Evolutionary conservation across 2,329 filamentous ascomycete genomes (phyloP).

Genomic region (Colletotrichum cereale): DNA sequence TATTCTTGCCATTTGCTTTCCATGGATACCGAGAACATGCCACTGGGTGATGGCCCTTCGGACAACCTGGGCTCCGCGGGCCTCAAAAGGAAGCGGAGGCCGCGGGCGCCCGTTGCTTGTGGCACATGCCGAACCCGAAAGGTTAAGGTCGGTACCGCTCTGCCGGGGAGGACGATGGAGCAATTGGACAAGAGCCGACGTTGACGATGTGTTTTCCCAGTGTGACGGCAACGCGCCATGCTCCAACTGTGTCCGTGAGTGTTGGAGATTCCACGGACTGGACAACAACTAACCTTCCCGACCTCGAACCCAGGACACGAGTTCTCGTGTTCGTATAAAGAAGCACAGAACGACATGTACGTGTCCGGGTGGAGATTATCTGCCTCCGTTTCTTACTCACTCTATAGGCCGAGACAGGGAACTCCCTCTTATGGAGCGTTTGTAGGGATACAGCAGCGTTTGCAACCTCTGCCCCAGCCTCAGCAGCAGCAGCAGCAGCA

Average conservation of each 20-base stretch:
- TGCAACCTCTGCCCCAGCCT: background rate
- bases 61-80: constrained; percentile 20
- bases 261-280: too few relatives aligned
- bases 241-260: constrained; percentile 39
- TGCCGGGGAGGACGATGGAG: background rate
- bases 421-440: constrained; percentile 3
- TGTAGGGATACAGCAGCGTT: constrained; percentile 21
- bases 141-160: constrained; percentile 33
- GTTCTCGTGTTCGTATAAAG: constrained; percentile 36
- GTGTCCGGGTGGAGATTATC: background rate
- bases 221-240: constrained; percentile 38
- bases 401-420: background rate
- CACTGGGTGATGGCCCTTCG: constrained; percentile 3
- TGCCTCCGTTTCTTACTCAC: background rate
- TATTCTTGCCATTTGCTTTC: background rate
- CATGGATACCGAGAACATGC: constrained; percentile 25
- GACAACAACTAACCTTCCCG: background rate
- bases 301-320: constrained; percentile 12
- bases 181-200: background rate
- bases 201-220: constrained; percentile 8
- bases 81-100: constrained; percentile 35
- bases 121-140: constrained; percentile 39
- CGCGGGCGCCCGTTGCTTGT: constrained; percentile 35
- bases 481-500: background rate
- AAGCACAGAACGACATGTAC: constrained; percentile 19